A percentile compares a stretch with the other conserved stretches of the same genome.
These are phyloP conservation scores for Arthrobotrys conoides DNA, from an alignment of 2,329 filamentous ascomycete species.

Conservation along the genomic window DNA sequence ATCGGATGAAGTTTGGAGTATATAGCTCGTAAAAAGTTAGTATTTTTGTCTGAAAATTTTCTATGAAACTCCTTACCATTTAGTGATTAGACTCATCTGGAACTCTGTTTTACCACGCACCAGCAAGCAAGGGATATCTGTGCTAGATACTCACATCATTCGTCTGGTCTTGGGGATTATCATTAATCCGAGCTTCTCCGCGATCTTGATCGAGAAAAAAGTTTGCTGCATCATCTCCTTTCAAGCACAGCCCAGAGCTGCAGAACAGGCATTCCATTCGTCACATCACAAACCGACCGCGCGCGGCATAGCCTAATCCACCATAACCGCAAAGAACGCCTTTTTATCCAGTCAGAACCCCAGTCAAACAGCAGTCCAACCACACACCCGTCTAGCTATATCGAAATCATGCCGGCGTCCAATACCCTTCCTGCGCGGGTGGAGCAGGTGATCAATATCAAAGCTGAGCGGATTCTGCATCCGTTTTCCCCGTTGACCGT, in stretches of 20 bases:
- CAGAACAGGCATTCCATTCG: slow-evolving; percentile 13
- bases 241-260: slow-evolving; percentile 26
- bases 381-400: slow-evolving; percentile 1
- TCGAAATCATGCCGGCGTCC: slow-evolving; percentile 43
- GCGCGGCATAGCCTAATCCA: slow-evolving; percentile 25
- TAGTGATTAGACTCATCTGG: background rate
- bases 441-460: slow-evolving; percentile 53
- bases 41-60: slow-evolving; percentile 4
- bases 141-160: background rate
- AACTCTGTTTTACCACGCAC: background rate
- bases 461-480: slow-evolving; percentile 66
- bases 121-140: background rate
- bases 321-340: slow-evolving; percentile 12
- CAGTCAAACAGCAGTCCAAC: background rate
- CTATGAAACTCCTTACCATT: background rate
- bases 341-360: background rate
- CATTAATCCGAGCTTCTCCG: slow-evolving; percentile 39
- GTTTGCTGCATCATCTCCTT: slow-evolving; percentile 12
- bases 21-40: background rate
- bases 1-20: background rate
- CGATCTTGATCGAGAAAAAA: slow-evolving; percentile 1
- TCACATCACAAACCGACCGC: slow-evolving; percentile 21
- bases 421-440: slow-evolving; percentile 56
- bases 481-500: slow-evolving; percentile 74
- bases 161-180: slow-evolving; percentile 22